Evolutionary conservation across 495 filamentous ascomycete species (phyloP).

Genomic region (Aspergillus carlsbadensis): DNA sequence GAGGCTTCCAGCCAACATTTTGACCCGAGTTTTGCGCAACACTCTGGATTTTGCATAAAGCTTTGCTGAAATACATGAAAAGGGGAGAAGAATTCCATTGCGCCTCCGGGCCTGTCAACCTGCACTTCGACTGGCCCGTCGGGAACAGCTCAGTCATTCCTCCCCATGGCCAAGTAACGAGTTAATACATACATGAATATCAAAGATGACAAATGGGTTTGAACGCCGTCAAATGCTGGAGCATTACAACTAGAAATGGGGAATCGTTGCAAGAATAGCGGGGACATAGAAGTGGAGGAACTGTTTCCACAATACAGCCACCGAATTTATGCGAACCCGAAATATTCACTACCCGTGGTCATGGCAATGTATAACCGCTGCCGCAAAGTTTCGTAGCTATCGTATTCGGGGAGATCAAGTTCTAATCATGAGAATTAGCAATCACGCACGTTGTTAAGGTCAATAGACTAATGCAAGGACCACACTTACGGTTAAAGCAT

Average conservation of each 20-base stretch:
- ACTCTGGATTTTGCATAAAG: no score
- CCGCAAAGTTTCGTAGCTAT: conserved; percentile 88
- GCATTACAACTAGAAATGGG: conserved; percentile 23
- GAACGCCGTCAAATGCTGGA: conserved; percentile 52
- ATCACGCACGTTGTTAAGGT: background rate
- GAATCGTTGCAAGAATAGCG: background rate
- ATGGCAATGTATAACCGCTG: conserved; percentile 89
- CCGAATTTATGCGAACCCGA: conserved; percentile 80
- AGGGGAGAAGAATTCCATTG: conserved; percentile 6
- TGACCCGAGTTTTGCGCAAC: no score
- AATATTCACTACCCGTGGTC: conserved; percentile 94
- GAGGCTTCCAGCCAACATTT: no score
- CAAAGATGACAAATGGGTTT: conserved; percentile 12
- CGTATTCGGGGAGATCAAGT: conserved; percentile 98
- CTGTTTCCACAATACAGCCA: background rate
- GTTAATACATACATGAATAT: conserved; percentile 18
- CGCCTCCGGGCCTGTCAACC: conserved; percentile 30
- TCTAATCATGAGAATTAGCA: conserved; percentile 58
- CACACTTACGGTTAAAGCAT: conserved; percentile 96
- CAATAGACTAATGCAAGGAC: background rate
- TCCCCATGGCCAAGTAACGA: conserved; percentile 16
- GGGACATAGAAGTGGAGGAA: conserved; percentile 5
- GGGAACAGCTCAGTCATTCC: conserved; percentile 15
- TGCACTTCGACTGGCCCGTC: conserved; percentile 42
- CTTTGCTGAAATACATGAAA: conserved; percentile 17